Conservation (phyloP, 768 basidiomycete species). For the Paxillus ammoniavirescens region DNA sequence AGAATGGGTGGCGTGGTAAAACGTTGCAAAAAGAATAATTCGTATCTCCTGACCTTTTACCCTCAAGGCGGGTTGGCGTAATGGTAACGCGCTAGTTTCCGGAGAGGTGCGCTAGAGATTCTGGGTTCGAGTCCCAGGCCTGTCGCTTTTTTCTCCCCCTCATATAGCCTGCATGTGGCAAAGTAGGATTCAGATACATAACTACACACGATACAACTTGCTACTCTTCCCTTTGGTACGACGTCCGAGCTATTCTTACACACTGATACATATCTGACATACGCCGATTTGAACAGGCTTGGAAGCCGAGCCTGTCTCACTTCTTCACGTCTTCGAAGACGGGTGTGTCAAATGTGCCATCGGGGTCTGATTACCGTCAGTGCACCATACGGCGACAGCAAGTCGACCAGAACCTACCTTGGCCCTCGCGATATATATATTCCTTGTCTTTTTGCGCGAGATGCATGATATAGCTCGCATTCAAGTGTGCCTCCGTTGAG, state of each 20-base stretch:
- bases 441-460: slow-evolving; percentile 58
- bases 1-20: slow-evolving; percentile 14
- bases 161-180: no score
- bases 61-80: slow-evolving; percentile 53
- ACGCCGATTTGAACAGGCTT: neutral
- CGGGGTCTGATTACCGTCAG: slow-evolving; percentile 26
- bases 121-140: slow-evolving; percentile 64
- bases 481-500: slow-evolving; percentile 55
- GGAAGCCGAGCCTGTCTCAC: neutral
- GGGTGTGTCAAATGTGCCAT: slow-evolving; percentile 45
- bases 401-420: slow-evolving; percentile 37
- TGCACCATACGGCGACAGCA: neutral
- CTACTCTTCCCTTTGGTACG: no score
- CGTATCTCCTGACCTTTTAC: neutral
- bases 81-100: slow-evolving; percentile 68
- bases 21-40: neutral
- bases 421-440: slow-evolving; percentile 58
- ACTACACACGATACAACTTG: no score
- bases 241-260: neutral
- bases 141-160: slow-evolving; percentile 39
- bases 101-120: slow-evolving; percentile 49
- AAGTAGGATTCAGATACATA: no score
- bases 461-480: slow-evolving; percentile 58
- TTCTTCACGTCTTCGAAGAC: slow-evolving; percentile 28
- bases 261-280: slow-evolving; percentile 3